These are phyloP conservation scores for Candida tibetensis DNA, from an alignment of 805 yeast species.

Conservation along the genomic window DNA sequence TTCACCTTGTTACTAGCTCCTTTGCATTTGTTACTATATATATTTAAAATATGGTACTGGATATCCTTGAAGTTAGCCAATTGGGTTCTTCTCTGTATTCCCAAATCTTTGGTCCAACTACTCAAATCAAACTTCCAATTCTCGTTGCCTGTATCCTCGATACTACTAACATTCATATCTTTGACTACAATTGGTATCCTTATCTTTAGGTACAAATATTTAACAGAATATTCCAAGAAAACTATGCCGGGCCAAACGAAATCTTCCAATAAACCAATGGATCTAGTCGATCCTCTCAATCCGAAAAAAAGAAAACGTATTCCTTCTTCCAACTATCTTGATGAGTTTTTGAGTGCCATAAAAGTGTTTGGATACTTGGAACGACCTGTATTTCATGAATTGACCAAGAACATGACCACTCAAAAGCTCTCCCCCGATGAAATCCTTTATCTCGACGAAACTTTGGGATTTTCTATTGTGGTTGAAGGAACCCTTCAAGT, in stretches of 20 bases:
- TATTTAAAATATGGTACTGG: conserved; percentile 13
- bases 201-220: conserved; percentile 58
- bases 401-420: conserved; percentile 89
- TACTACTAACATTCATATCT: conserved; percentile 32
- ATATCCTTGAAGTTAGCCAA: conserved; percentile 17
- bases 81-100: conserved; percentile 14
- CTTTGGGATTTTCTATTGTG: conserved; percentile 84
- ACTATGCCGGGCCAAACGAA: conserved; percentile 40
- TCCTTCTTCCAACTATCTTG: conserved; percentile 65
- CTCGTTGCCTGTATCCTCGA: conserved; percentile 49
- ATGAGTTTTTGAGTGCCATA: conserved; percentile 86
- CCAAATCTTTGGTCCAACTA: conserved; percentile 22
- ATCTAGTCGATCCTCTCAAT: conserved; percentile 40
- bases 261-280: conserved; percentile 44
- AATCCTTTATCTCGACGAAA: conserved; percentile 66
- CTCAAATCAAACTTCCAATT: conserved; percentile 47
- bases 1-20: conserved; percentile 11
- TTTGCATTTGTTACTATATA: conserved; percentile 11
- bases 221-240: conserved; percentile 56
- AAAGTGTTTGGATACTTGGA: conserved; percentile 93
- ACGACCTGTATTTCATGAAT: conserved; percentile 84
- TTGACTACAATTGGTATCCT: conserved; percentile 39
- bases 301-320: conserved; percentile 18
- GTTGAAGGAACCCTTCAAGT: conserved; percentile 89
- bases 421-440: conserved; percentile 78